phyloP scores from a whole-genome alignment of 805 yeast species.

The Metschnikowia lochheadii region DNA sequence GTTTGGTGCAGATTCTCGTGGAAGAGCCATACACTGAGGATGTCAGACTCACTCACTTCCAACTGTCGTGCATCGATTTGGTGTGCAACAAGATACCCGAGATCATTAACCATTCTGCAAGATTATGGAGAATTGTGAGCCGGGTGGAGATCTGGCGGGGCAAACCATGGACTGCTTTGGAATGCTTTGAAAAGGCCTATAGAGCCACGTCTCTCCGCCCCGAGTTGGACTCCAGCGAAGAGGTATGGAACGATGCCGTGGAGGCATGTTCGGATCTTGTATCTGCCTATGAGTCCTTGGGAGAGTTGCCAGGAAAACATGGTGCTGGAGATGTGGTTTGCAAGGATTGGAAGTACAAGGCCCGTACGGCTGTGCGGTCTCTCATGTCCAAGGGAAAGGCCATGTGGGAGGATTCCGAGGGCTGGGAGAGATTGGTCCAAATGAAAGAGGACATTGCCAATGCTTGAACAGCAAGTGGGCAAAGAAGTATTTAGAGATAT shows the following conservation, averaged over 20 bases:
- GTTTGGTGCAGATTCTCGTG: slow-evolving; percentile 61
- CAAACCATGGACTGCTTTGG: slow-evolving; percentile 84
- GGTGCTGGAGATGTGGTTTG: slow-evolving; percentile 84
- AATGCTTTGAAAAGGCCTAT: slow-evolving; percentile 81
- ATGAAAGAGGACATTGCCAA: slow-evolving; percentile 42
- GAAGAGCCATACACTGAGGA: slow-evolving; percentile 45
- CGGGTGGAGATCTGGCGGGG: slow-evolving; percentile 82
- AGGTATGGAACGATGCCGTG: slow-evolving; percentile 72
- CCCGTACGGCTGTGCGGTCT: slow-evolving; percentile 66
- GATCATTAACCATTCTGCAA: slow-evolving; percentile 60
- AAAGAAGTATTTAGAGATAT: too few species aligned
- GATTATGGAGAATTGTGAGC: slow-evolving; percentile 82
- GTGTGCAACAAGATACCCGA: slow-evolving; percentile 65
- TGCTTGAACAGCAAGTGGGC: background rate
- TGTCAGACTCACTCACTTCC: slow-evolving; percentile 54
- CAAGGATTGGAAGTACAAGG: slow-evolving; percentile 86
- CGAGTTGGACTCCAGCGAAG: slow-evolving; percentile 56
- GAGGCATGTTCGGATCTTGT: slow-evolving; percentile 74
- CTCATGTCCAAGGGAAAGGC: slow-evolving; percentile 74
- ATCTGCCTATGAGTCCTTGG: slow-evolving; percentile 82
- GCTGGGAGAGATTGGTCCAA: slow-evolving; percentile 63
- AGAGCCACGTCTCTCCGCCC: slow-evolving; percentile 66
- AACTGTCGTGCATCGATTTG: slow-evolving; percentile 64
- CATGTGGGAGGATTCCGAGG: slow-evolving; percentile 76
- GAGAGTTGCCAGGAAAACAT: slow-evolving; percentile 76